Base-by-base conservation (phyloP, 805 yeast species). In the Wickerhamiella occidentalis region DNA sequence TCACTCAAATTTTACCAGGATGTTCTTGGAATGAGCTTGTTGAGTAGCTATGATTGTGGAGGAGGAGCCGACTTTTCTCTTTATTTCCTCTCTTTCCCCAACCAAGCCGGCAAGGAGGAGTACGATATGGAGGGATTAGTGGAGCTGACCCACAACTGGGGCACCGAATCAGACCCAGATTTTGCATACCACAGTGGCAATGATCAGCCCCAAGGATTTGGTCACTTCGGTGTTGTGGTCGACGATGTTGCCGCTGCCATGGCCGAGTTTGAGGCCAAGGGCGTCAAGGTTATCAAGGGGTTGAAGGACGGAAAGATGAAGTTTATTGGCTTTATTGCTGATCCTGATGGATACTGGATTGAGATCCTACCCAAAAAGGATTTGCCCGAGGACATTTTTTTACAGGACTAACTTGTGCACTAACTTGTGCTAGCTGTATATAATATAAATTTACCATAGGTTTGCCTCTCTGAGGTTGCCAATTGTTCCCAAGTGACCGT, bases 61-160 rank as follows among this genome's bases (percentile, higher is more conserved):
- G 78, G 75, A 36, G 76, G 61, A 26, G 97, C 95, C 45, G 71
- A 82, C 61, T 92, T 92, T 67, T 78, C 92, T 2, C 69, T 88
- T 30, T 92, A 85, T 70, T 92, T 92, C 68, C 68, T 92, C 55
- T 94, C 87, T 11, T 90, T 79, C 65, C 74, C 75, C 55, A 63
- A 58, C 9, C 71, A 72, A 38, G 61, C 65, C 40, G 59, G 69
- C 30, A 67, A 71, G 19, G 59, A 51, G 11, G 29, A 9, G 6
- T n/a, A 17, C 15, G 57, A 58, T 47, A 68, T 79, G 52, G 86
- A 85, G 63, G 80, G 90, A 18, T 67, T 92, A 9, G 65, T 92
- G 49, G 98, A 92, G 68, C 73, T 92, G 62, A 90, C 97, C 43
- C 90, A 86, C 69, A 92, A 92, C 69, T 90, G 86, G 81, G 98